Evolutionary conservation across 2,329 filamentous ascomycete genomes (phyloP).

Genomic region (Penicillium paneum): DNA sequence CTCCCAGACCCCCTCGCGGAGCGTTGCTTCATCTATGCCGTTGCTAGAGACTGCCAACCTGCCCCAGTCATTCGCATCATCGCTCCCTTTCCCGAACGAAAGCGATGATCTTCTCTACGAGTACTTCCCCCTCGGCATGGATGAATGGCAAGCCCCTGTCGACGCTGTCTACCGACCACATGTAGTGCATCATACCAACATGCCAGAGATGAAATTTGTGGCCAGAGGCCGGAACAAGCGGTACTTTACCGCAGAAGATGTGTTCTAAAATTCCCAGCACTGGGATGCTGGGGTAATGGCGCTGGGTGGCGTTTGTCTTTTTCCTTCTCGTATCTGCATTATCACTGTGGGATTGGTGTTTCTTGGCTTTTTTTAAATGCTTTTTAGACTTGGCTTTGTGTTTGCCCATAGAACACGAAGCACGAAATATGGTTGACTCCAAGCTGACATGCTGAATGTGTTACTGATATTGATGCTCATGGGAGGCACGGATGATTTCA

Average conservation of each 20-base stretch:
- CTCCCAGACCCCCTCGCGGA: constrained; percentile 29
- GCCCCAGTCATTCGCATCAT: constrained; percentile 56
- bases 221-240: constrained; percentile 66
- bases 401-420: constrained; percentile 1
- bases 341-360: constrained; percentile 11
- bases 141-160: constrained; percentile 88
- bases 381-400: constrained; percentile 10
- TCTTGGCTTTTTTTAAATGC: constrained; percentile 4
- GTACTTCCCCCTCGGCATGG: constrained; percentile 86
- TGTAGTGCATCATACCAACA: constrained; percentile 81
- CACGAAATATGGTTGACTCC: background rate
- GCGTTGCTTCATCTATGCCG: constrained; percentile 33
- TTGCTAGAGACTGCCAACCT: constrained; percentile 32
- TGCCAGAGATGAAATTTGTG: constrained; percentile 68
- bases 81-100: constrained; percentile 51
- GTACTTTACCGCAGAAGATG: constrained; percentile 65
- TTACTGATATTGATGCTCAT: constrained; percentile 1
- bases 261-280: constrained; percentile 25
- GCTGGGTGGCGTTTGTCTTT: constrained; percentile 8
- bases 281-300: constrained; percentile 1
- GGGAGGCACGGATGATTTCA: background rate
- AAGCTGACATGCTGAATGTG: background rate
- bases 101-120: constrained; percentile 84
- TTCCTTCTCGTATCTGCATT: constrained; percentile 21
- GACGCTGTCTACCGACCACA: constrained; percentile 89